Percentiles rank a stretch among this genome's conserved stretches.
Conservation (phyloP, 345 rosid species). For the Eucalyptus globulus region DNA sequence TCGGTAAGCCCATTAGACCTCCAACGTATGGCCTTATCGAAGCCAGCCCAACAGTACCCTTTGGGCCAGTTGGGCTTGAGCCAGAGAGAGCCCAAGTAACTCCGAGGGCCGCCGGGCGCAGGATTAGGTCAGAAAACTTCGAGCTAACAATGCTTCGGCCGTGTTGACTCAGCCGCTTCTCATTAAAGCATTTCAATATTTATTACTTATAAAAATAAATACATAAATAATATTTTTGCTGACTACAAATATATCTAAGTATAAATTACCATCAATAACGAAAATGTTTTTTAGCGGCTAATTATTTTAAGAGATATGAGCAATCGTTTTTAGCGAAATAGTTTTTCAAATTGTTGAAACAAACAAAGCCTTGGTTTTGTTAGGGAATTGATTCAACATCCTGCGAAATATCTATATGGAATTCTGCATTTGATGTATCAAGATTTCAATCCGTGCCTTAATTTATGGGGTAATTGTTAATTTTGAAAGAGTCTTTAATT, state of each 20-base stretch:
- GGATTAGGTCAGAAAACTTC: background rate
- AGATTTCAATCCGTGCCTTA: background rate
- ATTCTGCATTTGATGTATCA: background rate
- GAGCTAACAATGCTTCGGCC: background rate
- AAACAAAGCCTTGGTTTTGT: rapidly evolving
- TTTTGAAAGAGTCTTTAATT: background rate
- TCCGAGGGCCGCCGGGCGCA: background rate
- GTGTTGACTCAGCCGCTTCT: background rate
- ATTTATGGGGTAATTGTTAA: background rate
- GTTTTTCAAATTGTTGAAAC: too few species aligned
- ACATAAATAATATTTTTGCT: too few species aligned
- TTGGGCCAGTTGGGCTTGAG: background rate
- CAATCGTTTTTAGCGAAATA: too few species aligned
- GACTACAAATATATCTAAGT: too few species aligned
- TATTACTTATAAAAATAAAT: too few species aligned
- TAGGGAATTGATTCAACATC: background rate
- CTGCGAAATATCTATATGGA: rapidly evolving
- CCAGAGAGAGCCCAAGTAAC: background rate
- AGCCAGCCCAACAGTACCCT: background rate
- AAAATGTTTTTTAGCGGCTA: rapidly evolving
- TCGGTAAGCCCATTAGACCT: background rate
- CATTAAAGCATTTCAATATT: background rate
- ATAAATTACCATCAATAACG: background rate
- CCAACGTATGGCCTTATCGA: background rate
- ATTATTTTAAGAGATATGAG: background rate